Evolutionary conservation across 2,329 filamentous ascomycete genomes (phyloP).

Genomic region (Calycina herbarum): DNA sequence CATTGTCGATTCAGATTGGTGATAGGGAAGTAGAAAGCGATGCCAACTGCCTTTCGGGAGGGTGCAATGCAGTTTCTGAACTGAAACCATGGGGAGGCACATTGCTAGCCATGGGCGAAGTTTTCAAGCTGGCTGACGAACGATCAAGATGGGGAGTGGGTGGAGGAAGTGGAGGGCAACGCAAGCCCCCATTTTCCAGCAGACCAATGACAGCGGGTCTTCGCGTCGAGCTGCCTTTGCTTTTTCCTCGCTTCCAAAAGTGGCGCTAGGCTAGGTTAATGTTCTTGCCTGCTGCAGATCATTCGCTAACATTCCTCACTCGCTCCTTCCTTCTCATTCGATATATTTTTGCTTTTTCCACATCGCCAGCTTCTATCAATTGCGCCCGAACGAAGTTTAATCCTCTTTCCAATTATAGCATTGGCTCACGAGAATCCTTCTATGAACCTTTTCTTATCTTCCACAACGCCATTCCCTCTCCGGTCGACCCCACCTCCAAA

Average conservation of each 20-base stretch:
- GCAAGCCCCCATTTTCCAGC: not conserved
- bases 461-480: not conserved
- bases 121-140: constrained; percentile 2
- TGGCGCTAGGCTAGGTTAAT: not conserved
- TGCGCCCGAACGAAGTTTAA: too few relatives aligned
- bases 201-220: not conserved
- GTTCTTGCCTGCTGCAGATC: constrained; percentile 4
- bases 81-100: not conserved
- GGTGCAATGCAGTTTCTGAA: not conserved
- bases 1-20: constrained; percentile 4
- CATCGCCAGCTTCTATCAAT: too few relatives aligned
- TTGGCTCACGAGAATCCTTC: not conserved
- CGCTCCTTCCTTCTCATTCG: not conserved
- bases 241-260: not conserved
- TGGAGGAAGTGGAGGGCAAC: not conserved
- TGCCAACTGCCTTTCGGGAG: not conserved
- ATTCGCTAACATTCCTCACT: not conserved
- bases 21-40: not conserved
- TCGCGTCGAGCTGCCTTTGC: constrained; percentile 4
- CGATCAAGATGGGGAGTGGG: not conserved
- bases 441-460: not conserved
- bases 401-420: not conserved
- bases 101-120: not conserved
- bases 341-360: not conserved
- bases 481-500: not conserved